These are phyloP conservation scores for Fusarium scirpi DNA, from an alignment of 2,329 filamentous ascomycete genomes.

Conservation along the genomic window DNA sequence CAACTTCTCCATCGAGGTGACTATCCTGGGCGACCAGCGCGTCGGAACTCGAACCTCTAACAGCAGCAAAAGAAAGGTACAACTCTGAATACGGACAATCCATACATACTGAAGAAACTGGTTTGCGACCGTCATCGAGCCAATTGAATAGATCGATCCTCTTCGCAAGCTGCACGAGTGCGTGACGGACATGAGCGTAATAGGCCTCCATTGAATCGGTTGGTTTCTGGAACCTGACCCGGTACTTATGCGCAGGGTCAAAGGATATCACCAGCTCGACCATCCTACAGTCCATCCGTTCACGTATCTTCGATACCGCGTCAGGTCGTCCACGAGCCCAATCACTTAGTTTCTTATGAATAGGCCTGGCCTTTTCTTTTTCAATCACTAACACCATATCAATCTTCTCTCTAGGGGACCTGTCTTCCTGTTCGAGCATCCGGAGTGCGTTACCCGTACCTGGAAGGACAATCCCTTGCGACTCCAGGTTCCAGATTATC, in stretches of 20 bases:
- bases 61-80: background rate
- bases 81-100: too few relatives aligned
- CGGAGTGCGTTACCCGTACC: background rate
- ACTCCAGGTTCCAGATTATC: conserved; percentile 15
- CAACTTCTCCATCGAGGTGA: background rate
- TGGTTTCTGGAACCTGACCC: background rate
- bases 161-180: background rate
- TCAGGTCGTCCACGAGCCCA: background rate
- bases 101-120: too few relatives aligned
- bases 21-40: background rate
- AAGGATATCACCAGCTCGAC: background rate
- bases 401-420: background rate
- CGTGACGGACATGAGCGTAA: background rate
- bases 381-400: background rate
- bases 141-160: background rate
- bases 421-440: background rate
- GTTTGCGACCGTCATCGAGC: background rate
- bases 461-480: background rate
- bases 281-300: background rate
- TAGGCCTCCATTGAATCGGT: background rate
- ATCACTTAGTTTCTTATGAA: background rate
- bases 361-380: background rate
- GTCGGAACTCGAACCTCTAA: background rate
- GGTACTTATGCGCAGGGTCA: background rate
- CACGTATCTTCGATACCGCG: too few relatives aligned